Base-by-base conservation (phyloP, 73 alveolate genomes). In the Paramecium tetraurelia region DNA sequence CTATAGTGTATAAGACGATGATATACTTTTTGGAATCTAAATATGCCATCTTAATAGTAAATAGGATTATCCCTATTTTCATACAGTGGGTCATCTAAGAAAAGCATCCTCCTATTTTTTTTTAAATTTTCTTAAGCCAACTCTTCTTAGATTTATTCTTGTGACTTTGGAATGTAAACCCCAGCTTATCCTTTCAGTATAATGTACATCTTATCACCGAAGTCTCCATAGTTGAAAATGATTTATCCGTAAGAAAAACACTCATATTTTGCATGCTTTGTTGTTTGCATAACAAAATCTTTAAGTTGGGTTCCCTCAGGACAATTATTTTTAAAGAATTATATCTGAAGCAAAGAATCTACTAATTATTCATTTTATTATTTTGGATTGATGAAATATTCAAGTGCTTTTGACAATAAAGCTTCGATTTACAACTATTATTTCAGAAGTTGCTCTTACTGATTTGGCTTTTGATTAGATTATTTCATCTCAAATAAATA, bases 181-280 rank as follows among this genome's bases (percentile, higher is more conserved):
- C 57, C 90, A 20, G 46, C 90, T 16, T 80, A 36, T 3, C 90
- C 90, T n/a, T 48, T 43, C 5, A 80, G 33, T 0, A 80, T 80
- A 22, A 80, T 80, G 24, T 4, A 80, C n/a, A 41, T 1, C 35
- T 80, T 80, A 35, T 80, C 90, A 22, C 90, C 90, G 43, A 22
- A 80, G 46, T 80, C 90, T 12, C 90, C 90, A 43, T 44, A 80
- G 24, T 80, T 22, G 14, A 80, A 80, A 9, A 80, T 46, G 14
- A 80, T 43, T 43, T 80, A 21, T 3, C 90, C 90, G 9, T 43
- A n/a, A 14, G 20, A 22, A 24, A 10, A 80, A 8, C 16, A 46
- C 33, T 80, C 90, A 46, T 44, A 80, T 9, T 16, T 46, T 16
- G 46, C 44, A 3, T 22, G 31, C 46, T 46, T 41, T 31, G 43